Evolutionary conservation across 176 grass and related monocot species (phyloP), one percentile per base, ranked within the genome.

Genomic region (Carex myosuroides): DNA sequence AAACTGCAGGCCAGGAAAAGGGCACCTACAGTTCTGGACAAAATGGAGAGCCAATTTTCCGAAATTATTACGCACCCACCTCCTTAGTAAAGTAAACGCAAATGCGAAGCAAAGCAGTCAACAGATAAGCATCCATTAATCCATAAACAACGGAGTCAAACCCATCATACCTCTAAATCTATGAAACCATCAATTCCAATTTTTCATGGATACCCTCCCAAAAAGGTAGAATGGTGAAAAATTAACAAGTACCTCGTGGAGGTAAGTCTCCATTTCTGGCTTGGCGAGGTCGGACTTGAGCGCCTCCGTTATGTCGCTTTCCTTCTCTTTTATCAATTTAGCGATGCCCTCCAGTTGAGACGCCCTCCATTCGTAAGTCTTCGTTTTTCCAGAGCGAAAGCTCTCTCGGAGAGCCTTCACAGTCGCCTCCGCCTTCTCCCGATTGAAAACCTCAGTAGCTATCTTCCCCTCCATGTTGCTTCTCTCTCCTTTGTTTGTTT

Each of bases 261-360:
- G 78, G 74, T 81, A 96, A 2, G 87, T 86, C 88, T 99, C 97
- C 72, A 91, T 88, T 56, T 64, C 68, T 0, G 97, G 91, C 87
- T 99, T 99, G 83, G 87, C 87, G 85, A 99, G 91, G 78, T 99
- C 97, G 20, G 84, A 84, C 29, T 86, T 24, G 85, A 99, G 88
- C 37, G 93, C 93, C 59, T 60, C 85, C 75, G 59, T 72, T 83
- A 99, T 94, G 13, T 94, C 93, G 6, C 13, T 58, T 84, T 99
- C 93, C 84, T 59, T 99, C 88, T 96, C 97, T 18, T 85, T 87
- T 65, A 87, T 87, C 93, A 99, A 87, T 72, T 61, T 79, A 0
- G 82, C 68, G 12, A 99, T 79, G 18, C 55, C 71, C 77, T 44
- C 26, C 37, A 99, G 85, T 90, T 99, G 97, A 81, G 85, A 79